Conservation (phyloP, 768 basidiomycete species). For the Leucocoprinus leucothites region DNA sequence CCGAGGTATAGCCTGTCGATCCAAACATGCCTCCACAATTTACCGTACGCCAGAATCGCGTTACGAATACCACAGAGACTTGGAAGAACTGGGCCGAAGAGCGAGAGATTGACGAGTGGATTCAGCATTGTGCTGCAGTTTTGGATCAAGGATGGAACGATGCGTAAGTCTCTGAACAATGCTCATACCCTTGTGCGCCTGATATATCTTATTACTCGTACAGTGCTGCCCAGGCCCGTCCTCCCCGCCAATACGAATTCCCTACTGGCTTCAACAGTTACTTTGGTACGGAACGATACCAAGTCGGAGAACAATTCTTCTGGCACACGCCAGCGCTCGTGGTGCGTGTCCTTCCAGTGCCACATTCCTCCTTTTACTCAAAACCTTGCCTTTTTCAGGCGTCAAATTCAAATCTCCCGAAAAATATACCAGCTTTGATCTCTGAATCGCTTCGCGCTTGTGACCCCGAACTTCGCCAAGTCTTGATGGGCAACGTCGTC, state of each 20-base stretch:
- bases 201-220: too few species aligned
- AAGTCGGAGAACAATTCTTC: constrained; percentile 89
- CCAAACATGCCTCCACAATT: constrained; percentile 61
- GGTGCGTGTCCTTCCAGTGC: constrained; percentile 29
- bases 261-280: constrained; percentile 87
- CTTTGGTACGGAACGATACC: constrained; percentile 79
- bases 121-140: constrained; percentile 85
- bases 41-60: constrained; percentile 71
- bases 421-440: constrained; percentile 74
- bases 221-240: constrained; percentile 58
- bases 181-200: neutral
- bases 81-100: constrained; percentile 82
- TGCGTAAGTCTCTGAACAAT: constrained; percentile 47
- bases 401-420: constrained; percentile 66
- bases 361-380: neutral
- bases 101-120: constrained; percentile 91
- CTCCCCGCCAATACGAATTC: constrained; percentile 83
- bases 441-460: constrained; percentile 76
- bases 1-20: constrained; percentile 63
- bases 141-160: constrained; percentile 88
- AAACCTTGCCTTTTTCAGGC: constrained; percentile 24
- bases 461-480: constrained; percentile 89
- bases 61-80: constrained; percentile 67
- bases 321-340: constrained; percentile 58
- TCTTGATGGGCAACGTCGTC: constrained; percentile 90